A percentile compares a stretch with the other conserved stretches of the same genome.
Evolutionary conservation across 2,329 filamentous ascomycete genomes (phyloP).

Genomic region (Hortaea werneckii): DNA sequence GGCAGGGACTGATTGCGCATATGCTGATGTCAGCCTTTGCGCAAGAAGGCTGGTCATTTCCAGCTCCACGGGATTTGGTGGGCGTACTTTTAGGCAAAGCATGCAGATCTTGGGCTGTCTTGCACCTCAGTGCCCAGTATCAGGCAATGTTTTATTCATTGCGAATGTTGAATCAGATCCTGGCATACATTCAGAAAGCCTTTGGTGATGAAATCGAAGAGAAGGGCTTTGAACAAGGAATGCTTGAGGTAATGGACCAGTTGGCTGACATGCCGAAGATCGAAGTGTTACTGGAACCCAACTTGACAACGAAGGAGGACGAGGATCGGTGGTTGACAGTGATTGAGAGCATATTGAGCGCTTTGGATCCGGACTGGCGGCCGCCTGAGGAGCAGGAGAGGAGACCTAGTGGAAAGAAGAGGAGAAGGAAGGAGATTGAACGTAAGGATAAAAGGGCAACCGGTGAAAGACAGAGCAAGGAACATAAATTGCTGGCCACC

Average conservation of each 20-base stretch:
- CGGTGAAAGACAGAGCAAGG: constrained; percentile 50
- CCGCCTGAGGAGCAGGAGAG: neutral
- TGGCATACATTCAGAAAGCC: constrained; percentile 5
- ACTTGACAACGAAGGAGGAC: neutral
- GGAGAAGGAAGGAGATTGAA: neutral
- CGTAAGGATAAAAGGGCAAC: constrained; percentile 28
- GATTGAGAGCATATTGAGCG: neutral
- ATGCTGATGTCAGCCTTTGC: constrained; percentile 8
- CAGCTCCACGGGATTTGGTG: constrained; percentile 10
- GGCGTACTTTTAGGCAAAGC: constrained; percentile 21
- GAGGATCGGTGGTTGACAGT: neutral
- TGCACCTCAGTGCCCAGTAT: constrained; percentile 31
- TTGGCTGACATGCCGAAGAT: constrained; percentile 13
- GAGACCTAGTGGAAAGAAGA: neutral
- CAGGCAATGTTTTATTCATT: constrained; percentile 36
- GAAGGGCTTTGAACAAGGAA: neutral
- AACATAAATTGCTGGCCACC: constrained; percentile 26
- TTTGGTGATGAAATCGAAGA: neutral
- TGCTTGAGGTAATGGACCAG: neutral
- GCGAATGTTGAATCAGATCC: constrained; percentile 31
- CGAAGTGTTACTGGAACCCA: constrained; percentile 9
- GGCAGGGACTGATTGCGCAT: constrained; percentile 14
- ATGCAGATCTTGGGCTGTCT: constrained; percentile 26
- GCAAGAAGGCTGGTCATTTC: constrained; percentile 9
- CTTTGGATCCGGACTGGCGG: neutral